These are phyloP conservation scores for Osmanthus fragrans DNA, from an alignment of 257 asterid species.

Conservation along the genomic window DNA sequence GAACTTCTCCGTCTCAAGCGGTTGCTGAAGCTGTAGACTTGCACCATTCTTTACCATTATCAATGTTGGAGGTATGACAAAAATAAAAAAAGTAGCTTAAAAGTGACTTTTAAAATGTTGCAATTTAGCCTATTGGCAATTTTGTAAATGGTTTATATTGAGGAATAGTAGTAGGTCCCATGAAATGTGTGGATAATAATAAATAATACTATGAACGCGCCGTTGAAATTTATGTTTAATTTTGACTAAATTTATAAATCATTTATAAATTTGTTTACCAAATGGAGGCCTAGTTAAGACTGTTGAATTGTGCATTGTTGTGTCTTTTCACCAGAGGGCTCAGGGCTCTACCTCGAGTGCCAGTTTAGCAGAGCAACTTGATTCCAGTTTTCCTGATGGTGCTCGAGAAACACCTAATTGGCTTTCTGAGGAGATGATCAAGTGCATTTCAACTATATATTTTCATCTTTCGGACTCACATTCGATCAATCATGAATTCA, in stretches of 20 bases:
- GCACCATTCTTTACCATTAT: constrained; percentile 78
- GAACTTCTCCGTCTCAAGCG: constrained; percentile 44
- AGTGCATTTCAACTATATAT: constrained; percentile 73
- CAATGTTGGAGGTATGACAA: constrained; percentile 77
- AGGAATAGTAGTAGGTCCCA: too few relatives aligned
- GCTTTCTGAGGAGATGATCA: constrained; percentile 90
- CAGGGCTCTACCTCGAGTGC: constrained; percentile 36
- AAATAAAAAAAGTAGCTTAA: background rate
- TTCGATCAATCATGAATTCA: constrained; percentile 28
- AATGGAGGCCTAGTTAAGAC: background rate
- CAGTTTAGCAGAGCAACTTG: constrained; percentile 35
- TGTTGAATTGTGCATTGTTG: background rate
- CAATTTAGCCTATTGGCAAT: background rate
- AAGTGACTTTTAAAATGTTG: background rate
- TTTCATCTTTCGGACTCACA: constrained; percentile 72
- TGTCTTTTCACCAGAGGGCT: constrained; percentile 43
- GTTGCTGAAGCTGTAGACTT: constrained; percentile 53
- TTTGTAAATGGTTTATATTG: too few relatives aligned
- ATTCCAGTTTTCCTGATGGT: constrained; percentile 33
- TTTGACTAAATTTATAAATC: too few relatives aligned
- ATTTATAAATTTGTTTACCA: too few relatives aligned
- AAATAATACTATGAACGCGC: too few relatives aligned
- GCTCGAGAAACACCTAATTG: constrained; percentile 52
- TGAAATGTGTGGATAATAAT: too few relatives aligned
- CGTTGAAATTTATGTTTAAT: too few relatives aligned